A percentile compares a stretch with the other conserved stretches of the same genome.
phyloP scores from a whole-genome alignment of 768 basidiomycete species.

The Chalciporus piperatus region DNA sequence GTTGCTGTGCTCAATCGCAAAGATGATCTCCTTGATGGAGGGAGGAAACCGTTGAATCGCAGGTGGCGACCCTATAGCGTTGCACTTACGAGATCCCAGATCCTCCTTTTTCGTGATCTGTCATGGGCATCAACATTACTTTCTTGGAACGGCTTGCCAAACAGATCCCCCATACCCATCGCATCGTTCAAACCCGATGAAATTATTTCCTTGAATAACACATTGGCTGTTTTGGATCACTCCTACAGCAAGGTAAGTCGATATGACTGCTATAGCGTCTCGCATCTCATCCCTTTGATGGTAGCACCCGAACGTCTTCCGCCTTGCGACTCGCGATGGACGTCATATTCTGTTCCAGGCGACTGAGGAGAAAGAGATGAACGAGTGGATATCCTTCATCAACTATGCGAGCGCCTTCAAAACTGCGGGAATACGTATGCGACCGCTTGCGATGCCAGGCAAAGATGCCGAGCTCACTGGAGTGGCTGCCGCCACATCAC shows the following conservation, averaged over 20 bases:
- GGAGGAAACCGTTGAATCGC: conserved; percentile 68
- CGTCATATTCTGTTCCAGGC: conserved; percentile 83
- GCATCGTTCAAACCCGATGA: conserved; percentile 77
- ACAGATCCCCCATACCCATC: conserved; percentile 37
- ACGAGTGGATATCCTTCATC: conserved; percentile 87
- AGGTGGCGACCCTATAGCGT: conserved; percentile 91
- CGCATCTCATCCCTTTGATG: background rate
- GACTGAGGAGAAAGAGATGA: conserved; percentile 64
- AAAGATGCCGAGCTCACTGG: conserved; percentile 76
- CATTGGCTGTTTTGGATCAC: conserved; percentile 77
- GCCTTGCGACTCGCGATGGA: conserved; percentile 71
- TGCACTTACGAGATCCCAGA: conserved; percentile 83
- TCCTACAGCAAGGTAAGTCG: conserved; percentile 69
- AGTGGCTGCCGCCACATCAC: conserved; percentile 81
- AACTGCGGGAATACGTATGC: conserved; percentile 77
- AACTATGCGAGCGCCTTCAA: conserved; percentile 96
- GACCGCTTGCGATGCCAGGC: conserved; percentile 65
- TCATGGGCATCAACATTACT: conserved; percentile 50
- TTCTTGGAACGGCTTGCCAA: conserved; percentile 39
- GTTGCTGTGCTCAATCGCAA: conserved; percentile 80
- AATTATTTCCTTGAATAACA: conserved; percentile 70
- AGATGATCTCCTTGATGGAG: conserved; percentile 72
- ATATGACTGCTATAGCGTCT: background rate
- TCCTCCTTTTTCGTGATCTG: conserved; percentile 84
- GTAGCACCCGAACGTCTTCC: conserved; percentile 71